Conservation (phyloP, 1,284 basidiomycete species). For the Leccinum pachyderme region DNA sequence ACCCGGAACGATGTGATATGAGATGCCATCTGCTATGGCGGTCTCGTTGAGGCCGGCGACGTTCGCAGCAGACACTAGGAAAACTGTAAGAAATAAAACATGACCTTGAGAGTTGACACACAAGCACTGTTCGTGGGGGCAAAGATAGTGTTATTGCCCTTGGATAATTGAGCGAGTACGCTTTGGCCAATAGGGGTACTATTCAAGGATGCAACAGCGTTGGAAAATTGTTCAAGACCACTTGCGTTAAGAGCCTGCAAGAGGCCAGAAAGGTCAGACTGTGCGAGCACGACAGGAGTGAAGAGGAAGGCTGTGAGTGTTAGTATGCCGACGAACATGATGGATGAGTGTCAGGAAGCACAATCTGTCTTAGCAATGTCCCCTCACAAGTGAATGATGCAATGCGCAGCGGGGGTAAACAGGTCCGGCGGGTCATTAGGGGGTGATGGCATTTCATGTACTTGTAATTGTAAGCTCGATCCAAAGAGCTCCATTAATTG, state of each 20-base stretch:
- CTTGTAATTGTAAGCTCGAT: background rate
- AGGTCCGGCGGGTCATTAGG: constrained; percentile 3
- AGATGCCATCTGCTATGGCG: constrained; percentile 45
- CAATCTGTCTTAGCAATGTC: background rate
- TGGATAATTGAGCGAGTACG: constrained; percentile 41
- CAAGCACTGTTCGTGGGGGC: constrained; percentile 49
- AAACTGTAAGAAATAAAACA: constrained; percentile 1
- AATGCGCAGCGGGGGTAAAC: constrained; percentile 25
- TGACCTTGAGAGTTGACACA: constrained; percentile 24
- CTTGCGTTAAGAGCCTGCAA: constrained; percentile 32
- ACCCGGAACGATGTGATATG: constrained; percentile 64
- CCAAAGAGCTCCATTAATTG: background rate
- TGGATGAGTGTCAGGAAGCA: background rate
- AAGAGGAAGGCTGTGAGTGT: constrained; percentile 12
- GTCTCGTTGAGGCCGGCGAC: constrained; percentile 32
- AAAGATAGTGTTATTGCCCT: constrained; percentile 45
- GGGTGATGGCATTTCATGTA: background rate
- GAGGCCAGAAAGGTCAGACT: constrained; percentile 35
- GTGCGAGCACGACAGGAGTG: constrained; percentile 14
- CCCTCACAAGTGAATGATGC: constrained; percentile 23
- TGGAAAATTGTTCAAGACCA: constrained; percentile 42
- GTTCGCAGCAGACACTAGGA: constrained; percentile 13
- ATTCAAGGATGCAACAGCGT: constrained; percentile 38
- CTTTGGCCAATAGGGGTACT: constrained; percentile 41
- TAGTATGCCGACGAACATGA: constrained; percentile 19